phyloP scores from a whole-genome alignment of 75 land plant species.

The Cupressus sempervirens region DNA sequence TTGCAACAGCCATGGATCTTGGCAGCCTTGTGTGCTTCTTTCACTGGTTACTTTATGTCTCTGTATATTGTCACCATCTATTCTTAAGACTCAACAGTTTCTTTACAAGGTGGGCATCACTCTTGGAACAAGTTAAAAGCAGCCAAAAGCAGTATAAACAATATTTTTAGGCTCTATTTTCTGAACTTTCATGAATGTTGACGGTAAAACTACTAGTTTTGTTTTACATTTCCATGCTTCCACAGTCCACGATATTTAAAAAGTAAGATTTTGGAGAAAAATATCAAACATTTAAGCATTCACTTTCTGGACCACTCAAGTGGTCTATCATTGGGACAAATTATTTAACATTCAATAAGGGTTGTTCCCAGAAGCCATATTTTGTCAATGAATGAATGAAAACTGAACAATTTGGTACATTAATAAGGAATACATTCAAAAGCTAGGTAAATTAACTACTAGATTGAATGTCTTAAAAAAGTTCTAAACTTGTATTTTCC shows the following conservation, averaged over 20 bases:
- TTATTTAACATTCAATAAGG: background rate
- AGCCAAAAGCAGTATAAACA: background rate
- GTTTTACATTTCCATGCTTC: too few relatives aligned
- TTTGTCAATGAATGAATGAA: background rate
- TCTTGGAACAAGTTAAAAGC: background rate
- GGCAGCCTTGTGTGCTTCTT: background rate
- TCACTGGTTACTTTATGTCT: background rate
- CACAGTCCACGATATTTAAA: too few relatives aligned
- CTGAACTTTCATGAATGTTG: background rate
- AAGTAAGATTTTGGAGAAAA: too few relatives aligned
- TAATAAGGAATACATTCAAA: background rate
- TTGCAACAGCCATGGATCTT: background rate
- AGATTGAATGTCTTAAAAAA: background rate
- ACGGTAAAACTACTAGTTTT: background rate
- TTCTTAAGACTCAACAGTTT: background rate
- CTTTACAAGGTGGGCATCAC: background rate
- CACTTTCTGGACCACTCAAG: too few relatives aligned
- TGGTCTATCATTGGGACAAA: too few relatives aligned
- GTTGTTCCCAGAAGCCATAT: background rate
- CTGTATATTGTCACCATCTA: background rate
- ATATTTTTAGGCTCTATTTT: background rate
- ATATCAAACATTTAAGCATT: too few relatives aligned
- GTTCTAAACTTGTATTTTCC: background rate
- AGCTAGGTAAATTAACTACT: background rate
- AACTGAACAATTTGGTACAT: background rate